Evolutionary conservation across 1,284 basidiomycete genomes (phyloP).

Genomic region (Salmacisia buchloeana): DNA sequence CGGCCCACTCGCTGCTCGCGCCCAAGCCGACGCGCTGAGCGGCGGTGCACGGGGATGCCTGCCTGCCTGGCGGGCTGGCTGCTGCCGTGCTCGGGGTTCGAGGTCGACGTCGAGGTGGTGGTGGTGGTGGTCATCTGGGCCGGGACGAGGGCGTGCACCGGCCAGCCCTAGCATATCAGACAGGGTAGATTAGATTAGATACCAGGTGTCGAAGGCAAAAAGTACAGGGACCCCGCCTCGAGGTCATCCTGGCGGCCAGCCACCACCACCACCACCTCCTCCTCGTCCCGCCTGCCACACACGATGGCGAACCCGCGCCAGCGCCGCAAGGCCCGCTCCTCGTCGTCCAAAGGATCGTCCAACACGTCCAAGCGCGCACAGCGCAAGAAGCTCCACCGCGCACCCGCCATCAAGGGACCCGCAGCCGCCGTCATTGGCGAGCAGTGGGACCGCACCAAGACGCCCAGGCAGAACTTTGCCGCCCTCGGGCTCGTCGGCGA

Average conservation of each 20-base stretch:
- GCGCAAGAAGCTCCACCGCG: slow-evolving; percentile 59
- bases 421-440: slow-evolving; percentile 65
- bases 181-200: neutral
- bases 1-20: too few species aligned
- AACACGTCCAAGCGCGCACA: slow-evolving; percentile 66
- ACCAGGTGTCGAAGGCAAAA: neutral
- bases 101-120: too few species aligned
- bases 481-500: neutral
- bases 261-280: neutral
- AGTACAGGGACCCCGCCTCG: neutral
- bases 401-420: slow-evolving; percentile 69
- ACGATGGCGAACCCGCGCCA: slow-evolving; percentile 88
- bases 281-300: slow-evolving; percentile 1
- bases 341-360: slow-evolving; percentile 55
- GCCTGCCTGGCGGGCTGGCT: too few species aligned
- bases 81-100: too few species aligned
- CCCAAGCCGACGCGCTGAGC: too few species aligned
- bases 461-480: slow-evolving; percentile 82
- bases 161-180: neutral
- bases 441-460: slow-evolving; percentile 82
- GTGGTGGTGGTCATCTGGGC: neutral
- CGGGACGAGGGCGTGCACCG: neutral
- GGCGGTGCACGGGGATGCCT: too few species aligned
- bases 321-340: slow-evolving; percentile 70
- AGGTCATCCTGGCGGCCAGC: neutral